A percentile compares a stretch with the other conserved stretches of the same genome.
phyloP scores from a whole-genome alignment of 805 yeast genomes.

The Yarrowia yakushimensis region DNA sequence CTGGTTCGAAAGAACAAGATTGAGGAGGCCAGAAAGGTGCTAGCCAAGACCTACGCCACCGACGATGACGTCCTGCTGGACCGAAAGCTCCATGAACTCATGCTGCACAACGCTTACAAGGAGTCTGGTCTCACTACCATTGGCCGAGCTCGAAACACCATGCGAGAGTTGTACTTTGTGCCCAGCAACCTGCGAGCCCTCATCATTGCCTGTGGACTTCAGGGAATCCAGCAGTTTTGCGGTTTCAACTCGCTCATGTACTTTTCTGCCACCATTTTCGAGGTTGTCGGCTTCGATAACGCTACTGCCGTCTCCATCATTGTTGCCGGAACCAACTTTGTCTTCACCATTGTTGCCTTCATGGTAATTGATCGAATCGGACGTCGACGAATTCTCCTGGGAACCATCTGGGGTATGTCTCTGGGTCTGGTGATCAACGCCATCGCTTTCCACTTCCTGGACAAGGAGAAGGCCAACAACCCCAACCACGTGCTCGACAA shows the following conservation, averaged over 20 bases:
- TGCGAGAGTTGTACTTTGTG: conserved; percentile 37
- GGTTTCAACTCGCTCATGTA: conserved; percentile 97
- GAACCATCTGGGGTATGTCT: conserved; percentile 85
- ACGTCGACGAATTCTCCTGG: conserved; percentile 72
- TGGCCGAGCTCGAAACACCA: conserved; percentile 33
- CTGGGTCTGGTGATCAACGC: conserved; percentile 74
- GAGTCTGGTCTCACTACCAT: conserved; percentile 6
- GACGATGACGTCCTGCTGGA: conserved; percentile 63
- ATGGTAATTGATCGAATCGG: conserved; percentile 84
- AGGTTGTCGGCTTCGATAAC: conserved; percentile 81
- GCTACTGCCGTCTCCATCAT: conserved; percentile 94
- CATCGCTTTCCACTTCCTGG: conserved; percentile 84
- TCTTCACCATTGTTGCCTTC: conserved; percentile 82
- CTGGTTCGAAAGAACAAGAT: conserved; percentile 66
- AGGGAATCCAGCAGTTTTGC: conserved; percentile 94
- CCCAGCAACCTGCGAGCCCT: conserved; percentile 80
- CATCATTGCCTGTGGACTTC: conserved; percentile 85
- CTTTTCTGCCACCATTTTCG: conserved; percentile 87
- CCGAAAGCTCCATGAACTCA: conserved; percentile 64
- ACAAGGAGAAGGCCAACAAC: conserved; percentile 47
- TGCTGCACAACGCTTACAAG: conserved; percentile 34
- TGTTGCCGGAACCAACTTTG: conserved; percentile 90
- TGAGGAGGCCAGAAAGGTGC: conserved; percentile 64
- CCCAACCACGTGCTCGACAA: conserved; percentile 42
- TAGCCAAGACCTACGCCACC: conserved; percentile 58